These are phyloP conservation scores for Iodosphaeria phyllophila DNA, from an alignment of 2,329 filamentous ascomycete genomes.

Conservation along the genomic window DNA sequence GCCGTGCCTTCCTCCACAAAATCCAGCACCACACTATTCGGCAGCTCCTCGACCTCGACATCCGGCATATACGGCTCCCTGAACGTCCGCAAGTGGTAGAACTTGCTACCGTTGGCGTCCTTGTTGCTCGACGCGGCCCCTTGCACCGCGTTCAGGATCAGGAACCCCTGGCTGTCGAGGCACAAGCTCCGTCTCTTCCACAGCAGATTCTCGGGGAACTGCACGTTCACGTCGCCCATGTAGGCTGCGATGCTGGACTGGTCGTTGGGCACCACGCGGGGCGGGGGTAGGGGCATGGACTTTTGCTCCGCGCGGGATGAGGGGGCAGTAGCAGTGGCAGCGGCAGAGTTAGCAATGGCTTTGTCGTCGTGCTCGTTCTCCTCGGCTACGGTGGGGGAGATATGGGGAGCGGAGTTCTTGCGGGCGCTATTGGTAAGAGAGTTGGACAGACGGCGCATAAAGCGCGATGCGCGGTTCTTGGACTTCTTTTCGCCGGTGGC, in stretches of 20 bases:
- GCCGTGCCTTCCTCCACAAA: slow-evolving; percentile 42
- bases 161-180: slow-evolving; percentile 65
- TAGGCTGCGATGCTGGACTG: slow-evolving; percentile 36
- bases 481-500: slow-evolving; percentile 28
- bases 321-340: slow-evolving; percentile 9
- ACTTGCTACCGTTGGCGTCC: slow-evolving; percentile 36
- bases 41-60: slow-evolving; percentile 79
- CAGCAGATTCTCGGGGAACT: slow-evolving; percentile 87
- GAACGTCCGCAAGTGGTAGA: slow-evolving; percentile 78
- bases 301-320: slow-evolving; percentile 3
- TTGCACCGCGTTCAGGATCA: slow-evolving; percentile 59
- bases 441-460: slow-evolving; percentile 39
- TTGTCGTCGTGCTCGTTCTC: slow-evolving; percentile 24
- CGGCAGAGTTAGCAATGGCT: too few relatives aligned
- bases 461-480: slow-evolving; percentile 32
- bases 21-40: slow-evolving; percentile 57
- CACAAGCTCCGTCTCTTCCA: slow-evolving; percentile 90
- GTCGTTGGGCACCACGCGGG: neutral
- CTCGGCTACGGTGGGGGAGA: slow-evolving; percentile 31
- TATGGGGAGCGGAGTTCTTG: slow-evolving; percentile 24
- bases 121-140: slow-evolving; percentile 34
- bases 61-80: slow-evolving; percentile 64
- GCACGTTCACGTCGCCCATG: slow-evolving; percentile 84
- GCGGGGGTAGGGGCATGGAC: slow-evolving; percentile 4
- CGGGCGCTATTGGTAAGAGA: slow-evolving; percentile 24